Conservation (phyloP, 1,284 basidiomycete genomes). For the Erythrobasidium hasegawianum region DNA sequence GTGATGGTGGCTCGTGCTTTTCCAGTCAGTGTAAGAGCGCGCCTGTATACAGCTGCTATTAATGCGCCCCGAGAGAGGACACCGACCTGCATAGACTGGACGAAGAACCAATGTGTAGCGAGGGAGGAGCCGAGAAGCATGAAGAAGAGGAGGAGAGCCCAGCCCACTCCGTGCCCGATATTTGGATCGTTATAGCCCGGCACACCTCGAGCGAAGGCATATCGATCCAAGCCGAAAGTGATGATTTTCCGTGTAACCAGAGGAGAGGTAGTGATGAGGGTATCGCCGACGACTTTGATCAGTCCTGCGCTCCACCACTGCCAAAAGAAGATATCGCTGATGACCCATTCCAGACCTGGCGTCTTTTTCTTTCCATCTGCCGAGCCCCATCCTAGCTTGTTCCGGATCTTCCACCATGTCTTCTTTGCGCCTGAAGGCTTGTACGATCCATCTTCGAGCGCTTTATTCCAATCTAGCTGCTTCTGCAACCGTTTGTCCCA, state of each 20-base stretch:
- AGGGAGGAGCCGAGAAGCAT: constrained; percentile 68
- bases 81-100: constrained; percentile 65
- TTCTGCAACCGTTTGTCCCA: constrained; percentile 24
- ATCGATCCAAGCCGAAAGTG: constrained; percentile 66
- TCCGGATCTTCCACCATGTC: constrained; percentile 34
- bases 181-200: constrained; percentile 56
- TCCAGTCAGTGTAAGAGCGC: constrained; percentile 70
- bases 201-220: constrained; percentile 55
- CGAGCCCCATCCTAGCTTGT: constrained; percentile 48
- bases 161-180: constrained; percentile 69
- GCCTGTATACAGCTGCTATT: constrained; percentile 81
- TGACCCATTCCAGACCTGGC: constrained; percentile 62
- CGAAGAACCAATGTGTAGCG: constrained; percentile 56
- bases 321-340: constrained; percentile 76
- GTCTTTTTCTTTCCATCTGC: constrained; percentile 62
- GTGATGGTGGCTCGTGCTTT: constrained; percentile 76
- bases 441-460: constrained; percentile 42
- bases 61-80: constrained; percentile 80
- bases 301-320: constrained; percentile 77
- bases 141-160: constrained; percentile 60
- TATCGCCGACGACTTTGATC: constrained; percentile 64
- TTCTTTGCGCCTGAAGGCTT: constrained; percentile 35
- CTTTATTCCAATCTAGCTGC: constrained; percentile 47
- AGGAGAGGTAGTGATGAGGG: constrained; percentile 66
- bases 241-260: constrained; percentile 77